Evolutionary conservation across 192 early-diverging fungal species (phyloP).

Genomic region (Mortierella antarctica): DNA sequence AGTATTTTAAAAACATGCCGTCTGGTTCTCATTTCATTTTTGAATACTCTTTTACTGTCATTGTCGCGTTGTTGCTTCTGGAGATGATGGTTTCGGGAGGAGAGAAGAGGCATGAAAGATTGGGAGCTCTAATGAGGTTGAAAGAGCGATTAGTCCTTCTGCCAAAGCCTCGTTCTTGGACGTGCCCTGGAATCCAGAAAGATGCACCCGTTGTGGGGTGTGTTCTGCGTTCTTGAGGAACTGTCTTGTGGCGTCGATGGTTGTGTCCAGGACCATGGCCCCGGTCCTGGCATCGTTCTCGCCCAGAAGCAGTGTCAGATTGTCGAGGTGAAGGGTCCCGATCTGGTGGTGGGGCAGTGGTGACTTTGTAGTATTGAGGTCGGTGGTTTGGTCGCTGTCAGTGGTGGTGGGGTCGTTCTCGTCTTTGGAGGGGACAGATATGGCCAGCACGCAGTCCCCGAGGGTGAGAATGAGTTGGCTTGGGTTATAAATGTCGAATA

Average conservation of each 20-base stretch:
- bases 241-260: conserved; percentile 8
- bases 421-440: not conserved
- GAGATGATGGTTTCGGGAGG: not conserved
- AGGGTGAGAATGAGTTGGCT: conserved; percentile 24
- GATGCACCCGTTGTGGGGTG: not conserved
- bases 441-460: conserved; percentile 9
- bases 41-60: too few species aligned
- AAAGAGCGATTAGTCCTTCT: conserved; percentile 10
- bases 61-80: not conserved
- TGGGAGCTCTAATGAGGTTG: not conserved
- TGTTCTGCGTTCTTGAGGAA: conserved; percentile 9
- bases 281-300: conserved; percentile 12
- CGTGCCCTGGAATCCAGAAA: conserved; percentile 29
- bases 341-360: not conserved
- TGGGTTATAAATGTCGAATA: conserved; percentile 20
- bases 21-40: too few species aligned
- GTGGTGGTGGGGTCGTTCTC: not conserved
- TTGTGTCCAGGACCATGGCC: conserved; percentile 10
- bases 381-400: not conserved
- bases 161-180: conserved; percentile 25
- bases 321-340: not conserved
- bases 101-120: not conserved
- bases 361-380: not conserved
- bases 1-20: too few species aligned
- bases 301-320: conserved; percentile 14